These are phyloP conservation scores for Fusarium tricinctum DNA, from an alignment of 2,329 filamentous ascomycete species.

Conservation along the genomic window DNA sequence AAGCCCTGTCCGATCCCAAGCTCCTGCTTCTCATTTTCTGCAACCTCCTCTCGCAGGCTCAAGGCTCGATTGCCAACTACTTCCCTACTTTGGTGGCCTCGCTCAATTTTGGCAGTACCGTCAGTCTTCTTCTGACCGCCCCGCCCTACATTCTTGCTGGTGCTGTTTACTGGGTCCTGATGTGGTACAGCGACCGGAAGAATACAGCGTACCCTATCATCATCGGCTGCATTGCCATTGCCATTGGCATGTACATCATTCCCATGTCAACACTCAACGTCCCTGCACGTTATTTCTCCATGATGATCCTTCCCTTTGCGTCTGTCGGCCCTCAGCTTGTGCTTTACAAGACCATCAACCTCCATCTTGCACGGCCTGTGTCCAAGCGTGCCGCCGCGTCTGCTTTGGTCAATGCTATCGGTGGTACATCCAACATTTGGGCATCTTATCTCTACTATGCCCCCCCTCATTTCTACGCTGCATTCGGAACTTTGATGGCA, in stretches of 20 bases:
- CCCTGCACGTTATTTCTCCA: conserved; percentile 58
- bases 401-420: conserved; percentile 58
- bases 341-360: conserved; percentile 59
- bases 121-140: conserved; percentile 61
- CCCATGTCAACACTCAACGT: conserved; percentile 55
- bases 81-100: conserved; percentile 52
- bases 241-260: conserved; percentile 56
- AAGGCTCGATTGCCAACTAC: conserved; percentile 52
- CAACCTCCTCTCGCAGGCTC: conserved; percentile 56
- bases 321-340: conserved; percentile 58
- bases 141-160: conserved; percentile 61
- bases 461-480: conserved; percentile 57
- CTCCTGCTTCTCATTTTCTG: conserved; percentile 55
- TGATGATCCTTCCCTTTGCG: conserved; percentile 56
- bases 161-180: conserved; percentile 53
- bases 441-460: conserved; percentile 56
- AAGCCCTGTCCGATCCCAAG: conserved; percentile 56
- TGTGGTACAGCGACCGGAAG: conserved; percentile 56
- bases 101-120: conserved; percentile 54
- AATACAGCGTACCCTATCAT: conserved; percentile 56
- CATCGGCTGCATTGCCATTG: conserved; percentile 52
- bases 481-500: conserved; percentile 57
- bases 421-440: conserved; percentile 54
- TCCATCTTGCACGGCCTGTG: conserved; percentile 58
- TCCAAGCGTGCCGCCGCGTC: conserved; percentile 59